Conservation (phyloP, 805 yeast species). For the Lipomyces orientalis region DNA sequence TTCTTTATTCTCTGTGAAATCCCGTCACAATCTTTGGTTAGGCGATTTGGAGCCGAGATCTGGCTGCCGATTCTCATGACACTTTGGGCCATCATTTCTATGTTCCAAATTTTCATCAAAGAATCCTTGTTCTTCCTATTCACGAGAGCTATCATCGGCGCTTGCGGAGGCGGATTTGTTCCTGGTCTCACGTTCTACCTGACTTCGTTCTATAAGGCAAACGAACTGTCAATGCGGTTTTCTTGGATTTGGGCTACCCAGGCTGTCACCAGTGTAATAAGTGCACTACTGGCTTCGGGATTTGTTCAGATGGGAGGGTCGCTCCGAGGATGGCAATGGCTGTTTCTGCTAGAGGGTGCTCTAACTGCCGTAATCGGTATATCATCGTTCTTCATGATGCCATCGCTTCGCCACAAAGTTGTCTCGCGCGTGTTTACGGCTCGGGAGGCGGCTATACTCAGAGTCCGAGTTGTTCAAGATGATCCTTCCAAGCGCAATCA, state of each 20-base stretch:
- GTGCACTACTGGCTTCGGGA: constrained; percentile 61
- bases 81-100: constrained; percentile 65
- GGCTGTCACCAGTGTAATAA: constrained; percentile 53
- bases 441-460: constrained; percentile 61
- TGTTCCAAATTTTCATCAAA: constrained; percentile 54
- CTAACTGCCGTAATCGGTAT: constrained; percentile 62
- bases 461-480: constrained; percentile 63
- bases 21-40: constrained; percentile 54
- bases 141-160: constrained; percentile 59
- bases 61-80: constrained; percentile 62
- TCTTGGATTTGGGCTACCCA: constrained; percentile 66
- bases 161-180: constrained; percentile 72
- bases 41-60: constrained; percentile 63
- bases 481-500: constrained; percentile 46
- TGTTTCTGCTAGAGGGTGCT: constrained; percentile 62
- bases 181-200: constrained; percentile 69
- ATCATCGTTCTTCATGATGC: constrained; percentile 47
- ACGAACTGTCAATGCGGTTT: constrained; percentile 63
- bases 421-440: constrained; percentile 46
- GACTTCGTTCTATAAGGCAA: constrained; percentile 65
- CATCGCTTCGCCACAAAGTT: constrained; percentile 23
- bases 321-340: constrained; percentile 66
- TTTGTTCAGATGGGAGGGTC: constrained; percentile 52
- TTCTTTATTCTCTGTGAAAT: constrained; percentile 49
- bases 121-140: constrained; percentile 49